Base-by-base conservation (phyloP, 306 rosid genomes). In the Medicago arabica region DNA sequence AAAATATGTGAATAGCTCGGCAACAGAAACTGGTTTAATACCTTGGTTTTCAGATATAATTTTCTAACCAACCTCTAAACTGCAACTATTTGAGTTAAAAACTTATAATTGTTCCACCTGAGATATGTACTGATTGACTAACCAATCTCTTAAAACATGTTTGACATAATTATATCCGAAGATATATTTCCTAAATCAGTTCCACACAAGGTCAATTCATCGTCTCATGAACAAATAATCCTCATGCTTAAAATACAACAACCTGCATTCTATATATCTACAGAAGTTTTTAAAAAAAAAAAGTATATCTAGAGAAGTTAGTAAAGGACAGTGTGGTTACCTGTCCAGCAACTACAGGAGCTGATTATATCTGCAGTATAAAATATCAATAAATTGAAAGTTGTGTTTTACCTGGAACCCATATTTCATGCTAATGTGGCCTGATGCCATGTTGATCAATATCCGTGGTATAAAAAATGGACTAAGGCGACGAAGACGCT, bases 371-470 rank as follows among this genome's bases (percentile, higher is more conserved):
- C 47, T 68, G 75, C 17, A 67, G 31, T 25, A 43, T 53, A 54
- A 58, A 78, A 53, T 82, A 76, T 14, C 62, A 75, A 74, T 59
- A 23, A 23, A 66, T 36, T n/a, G 75, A 50, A 76, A 78, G 75
- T 47, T 40, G 66, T 36, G 25, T 62, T 17, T 40, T 79, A 95
- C 98, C 96, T 95, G 97, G 78, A 95, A 90, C 49, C 97, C 97
- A 83, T 92, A 95, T 78, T 87, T 95, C 96, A 95, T 95, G 97
- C 98, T 92, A 82, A 95, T 88, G 47, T 92, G 98, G 67, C 98
- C 97, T 40, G 98, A 88, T 64, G 98, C 98, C 98, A 95, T 92
- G 84, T 95, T 92, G 82, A 95, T 89, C 85, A 92, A 73, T 83
- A 95, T 95, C 76, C 96, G 90, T 4, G 97, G 98, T 71, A 95